Conservation (phyloP, 345 rosid species). For the Gossypium anomalum region DNA sequence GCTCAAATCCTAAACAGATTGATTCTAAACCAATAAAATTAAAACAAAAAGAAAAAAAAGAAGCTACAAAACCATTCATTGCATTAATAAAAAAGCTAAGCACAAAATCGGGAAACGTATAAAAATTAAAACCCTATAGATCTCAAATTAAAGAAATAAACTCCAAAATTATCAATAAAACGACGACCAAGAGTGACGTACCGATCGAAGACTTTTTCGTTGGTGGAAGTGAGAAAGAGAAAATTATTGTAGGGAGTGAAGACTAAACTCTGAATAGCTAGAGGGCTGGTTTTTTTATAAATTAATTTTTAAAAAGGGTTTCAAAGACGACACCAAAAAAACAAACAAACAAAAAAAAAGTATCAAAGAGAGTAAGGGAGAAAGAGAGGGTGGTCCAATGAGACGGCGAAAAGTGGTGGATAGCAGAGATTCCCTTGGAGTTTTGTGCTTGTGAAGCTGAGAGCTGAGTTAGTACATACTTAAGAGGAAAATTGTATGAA, state of each 20-base stretch:
- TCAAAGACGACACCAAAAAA: too few species aligned
- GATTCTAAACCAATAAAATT: neutral
- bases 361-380: too few species aligned
- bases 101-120: neutral
- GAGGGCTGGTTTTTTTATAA: neutral
- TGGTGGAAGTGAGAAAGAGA: neutral
- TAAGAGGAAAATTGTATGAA: too few species aligned
- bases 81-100: neutral
- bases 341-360: too few species aligned
- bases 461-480: too few species aligned
- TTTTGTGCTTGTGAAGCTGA: too few species aligned
- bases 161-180: neutral
- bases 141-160: constrained; percentile 14
- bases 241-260: neutral
- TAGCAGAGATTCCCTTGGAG: too few species aligned
- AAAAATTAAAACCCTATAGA: constrained; percentile 19
- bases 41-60: neutral
- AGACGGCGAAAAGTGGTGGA: too few species aligned
- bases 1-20: constrained; percentile 23
- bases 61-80: neutral
- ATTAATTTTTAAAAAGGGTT: too few species aligned
- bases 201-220: neutral
- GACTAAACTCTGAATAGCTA: neutral
- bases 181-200: neutral
- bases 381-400: too few species aligned